Evolutionary conservation across 805 yeast genomes (phyloP).

Genomic region (Jamesozyma lodderae): DNA sequence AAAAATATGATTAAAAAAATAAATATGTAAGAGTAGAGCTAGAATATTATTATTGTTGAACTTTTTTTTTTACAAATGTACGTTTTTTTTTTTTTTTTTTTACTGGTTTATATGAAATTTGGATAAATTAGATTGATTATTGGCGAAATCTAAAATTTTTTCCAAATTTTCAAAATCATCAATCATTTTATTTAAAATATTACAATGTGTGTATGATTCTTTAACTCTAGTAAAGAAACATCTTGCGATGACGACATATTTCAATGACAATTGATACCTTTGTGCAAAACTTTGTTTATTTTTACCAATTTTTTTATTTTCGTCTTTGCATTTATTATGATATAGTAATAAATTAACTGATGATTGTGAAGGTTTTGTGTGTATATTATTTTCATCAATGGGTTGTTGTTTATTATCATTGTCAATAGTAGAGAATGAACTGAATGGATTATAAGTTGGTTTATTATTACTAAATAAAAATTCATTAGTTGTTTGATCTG

Average conservation of each 20-base stretch:
- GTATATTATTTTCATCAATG: background rate
- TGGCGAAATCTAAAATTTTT: constrained; percentile 9
- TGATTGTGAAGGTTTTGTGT: constrained; percentile 6
- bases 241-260: constrained; percentile 22
- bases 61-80: too few species aligned
- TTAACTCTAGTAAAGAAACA: constrained; percentile 19
- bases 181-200: constrained; percentile 22
- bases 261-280: constrained; percentile 24
- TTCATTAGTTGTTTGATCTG: constrained; percentile 21
- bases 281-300: constrained; percentile 22
- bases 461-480: constrained; percentile 14
- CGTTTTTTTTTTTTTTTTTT: background rate
- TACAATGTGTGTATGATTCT: constrained; percentile 22
- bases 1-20: too few species aligned
- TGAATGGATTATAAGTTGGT: constrained; percentile 3
- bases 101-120: constrained; percentile 1
- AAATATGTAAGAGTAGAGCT: too few species aligned
- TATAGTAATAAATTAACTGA: constrained; percentile 8
- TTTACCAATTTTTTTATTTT: background rate
- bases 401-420: background rate
- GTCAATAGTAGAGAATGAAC: background rate
- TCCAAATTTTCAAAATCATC: constrained; percentile 19
- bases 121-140: constrained; percentile 2
- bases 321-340: constrained; percentile 4
- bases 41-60: background rate